Evolutionary conservation across 805 yeast genomes (phyloP), one percentile per base, ranked within the genome.

Genomic region (Candida dendrica): DNA sequence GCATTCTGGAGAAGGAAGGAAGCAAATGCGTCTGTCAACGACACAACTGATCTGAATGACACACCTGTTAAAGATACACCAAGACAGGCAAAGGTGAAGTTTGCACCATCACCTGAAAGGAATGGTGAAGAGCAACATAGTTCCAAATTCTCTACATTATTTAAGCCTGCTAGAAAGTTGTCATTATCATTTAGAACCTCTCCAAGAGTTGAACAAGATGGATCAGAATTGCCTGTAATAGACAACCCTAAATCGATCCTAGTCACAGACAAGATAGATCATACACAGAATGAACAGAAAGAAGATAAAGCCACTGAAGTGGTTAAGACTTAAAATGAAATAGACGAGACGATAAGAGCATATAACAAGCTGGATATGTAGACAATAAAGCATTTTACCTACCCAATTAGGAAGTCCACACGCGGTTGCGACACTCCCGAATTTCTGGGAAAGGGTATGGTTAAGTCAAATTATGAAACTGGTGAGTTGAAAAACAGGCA

Each of bases 91-190:
- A 44, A 48, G 5, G 49, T 52, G 7, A 42, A 49, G 30, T 52
- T 52, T 49, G 56, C 53, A 9, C 43, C 43, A 1, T 42, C 51
- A 1, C 53, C 53, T 11, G 42, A 38, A 8, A 48, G 42, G 19
- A 10, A 6, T 32, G 19, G 17, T 16, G 11, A 32, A 16, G 19
- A 16, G 4, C 20, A 13, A 13, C 13, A 11, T 9, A 9, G n/a
- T 8, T 27, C 30, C 4, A 27, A 27, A 8, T 27, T 27, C 13
- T 27, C 30, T 8, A 27, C 30, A 4, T 27, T 27, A 4, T 27
- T 27, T n/a, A 34, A 34, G 20, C 37, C 37, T 14, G 20, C 14
- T n/a, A 34, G n/a, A 22, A 22, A n/a, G 14, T 34, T 34, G 14
- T 34, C 37, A 7, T n/a, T 34, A 17, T 34, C 37, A 13, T 34